Percentiles rank a stretch among this genome's conserved stretches.
phyloP scores from a whole-genome alignment of 495 filamentous ascomycete species.

The Neurospora terricola region DNA sequence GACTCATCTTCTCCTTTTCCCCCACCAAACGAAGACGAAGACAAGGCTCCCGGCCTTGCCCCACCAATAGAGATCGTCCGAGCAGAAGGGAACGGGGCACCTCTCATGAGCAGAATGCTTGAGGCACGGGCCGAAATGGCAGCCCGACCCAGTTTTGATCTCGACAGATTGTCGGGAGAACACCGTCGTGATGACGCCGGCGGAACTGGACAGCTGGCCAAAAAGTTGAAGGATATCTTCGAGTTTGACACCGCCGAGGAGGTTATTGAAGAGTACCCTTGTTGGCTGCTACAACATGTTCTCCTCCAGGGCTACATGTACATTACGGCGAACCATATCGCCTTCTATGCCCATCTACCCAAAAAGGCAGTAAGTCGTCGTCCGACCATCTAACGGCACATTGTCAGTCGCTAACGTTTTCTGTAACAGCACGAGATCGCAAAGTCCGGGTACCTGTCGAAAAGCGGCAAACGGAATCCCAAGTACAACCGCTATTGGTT shows the following conservation, averaged over 20 bases:
- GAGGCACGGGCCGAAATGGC: constrained; percentile 65
- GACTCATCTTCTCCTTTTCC: neutral
- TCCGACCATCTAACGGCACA: neutral
- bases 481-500: constrained; percentile 96
- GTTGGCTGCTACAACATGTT: constrained; percentile 87
- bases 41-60: constrained; percentile 1
- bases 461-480: constrained; percentile 82
- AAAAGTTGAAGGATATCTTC: constrained; percentile 79
- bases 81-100: constrained; percentile 39
- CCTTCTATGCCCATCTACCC: constrained; percentile 93
- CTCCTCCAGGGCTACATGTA: constrained; percentile 95
- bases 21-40: neutral
- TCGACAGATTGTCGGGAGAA: constrained; percentile 31
- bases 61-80: constrained; percentile 23
- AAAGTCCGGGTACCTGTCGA: constrained; percentile 83
- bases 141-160: constrained; percentile 41
- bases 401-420: constrained; percentile 17
- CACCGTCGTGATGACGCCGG: constrained; percentile 19
- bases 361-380: constrained; percentile 61
- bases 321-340: constrained; percentile 86
- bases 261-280: constrained; percentile 87
- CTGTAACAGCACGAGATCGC: constrained; percentile 53
- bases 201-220: constrained; percentile 44
- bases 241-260: constrained; percentile 73
- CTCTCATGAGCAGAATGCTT: constrained; percentile 72